Evolutionary conservation across 2,329 filamentous ascomycete genomes (phyloP).

Genomic region (Colletotrichum liaoningense): DNA sequence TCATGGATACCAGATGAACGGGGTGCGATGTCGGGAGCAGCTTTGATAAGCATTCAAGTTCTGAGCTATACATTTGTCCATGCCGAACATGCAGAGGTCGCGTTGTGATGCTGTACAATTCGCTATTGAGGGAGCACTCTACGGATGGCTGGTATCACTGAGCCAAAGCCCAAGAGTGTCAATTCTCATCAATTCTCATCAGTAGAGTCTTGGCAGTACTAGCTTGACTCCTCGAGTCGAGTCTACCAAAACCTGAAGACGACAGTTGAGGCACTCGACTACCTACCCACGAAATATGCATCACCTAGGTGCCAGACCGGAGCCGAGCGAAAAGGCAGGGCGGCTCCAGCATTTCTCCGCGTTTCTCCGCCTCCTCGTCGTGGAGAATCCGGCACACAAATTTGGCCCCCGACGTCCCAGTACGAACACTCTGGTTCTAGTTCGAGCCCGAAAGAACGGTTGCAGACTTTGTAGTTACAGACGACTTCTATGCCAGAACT

Average conservation of each 20-base stretch:
- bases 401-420: neutral
- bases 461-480: neutral
- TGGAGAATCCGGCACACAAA: neutral
- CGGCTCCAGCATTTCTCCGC: neutral
- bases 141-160: neutral
- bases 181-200: neutral
- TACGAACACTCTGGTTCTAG: neutral
- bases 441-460: neutral
- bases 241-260: too few relatives aligned
- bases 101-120: too few relatives aligned
- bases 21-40: neutral
- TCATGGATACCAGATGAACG: neutral
- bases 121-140: neutral
- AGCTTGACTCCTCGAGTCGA: neutral
- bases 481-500: neutral
- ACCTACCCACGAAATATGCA: too few relatives aligned
- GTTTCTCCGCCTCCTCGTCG: neutral
- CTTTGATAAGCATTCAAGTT: neutral
- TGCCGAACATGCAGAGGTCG: neutral
- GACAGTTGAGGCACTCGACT: too few relatives aligned
- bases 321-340: neutral
- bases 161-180: neutral
- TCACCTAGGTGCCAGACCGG: neutral
- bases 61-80: neutral
- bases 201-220: neutral